Percentiles rank a stretch among this genome's conserved stretches.
phyloP scores from a whole-genome alignment of 345 rosid species.

The Mercurialis annua region DNA sequence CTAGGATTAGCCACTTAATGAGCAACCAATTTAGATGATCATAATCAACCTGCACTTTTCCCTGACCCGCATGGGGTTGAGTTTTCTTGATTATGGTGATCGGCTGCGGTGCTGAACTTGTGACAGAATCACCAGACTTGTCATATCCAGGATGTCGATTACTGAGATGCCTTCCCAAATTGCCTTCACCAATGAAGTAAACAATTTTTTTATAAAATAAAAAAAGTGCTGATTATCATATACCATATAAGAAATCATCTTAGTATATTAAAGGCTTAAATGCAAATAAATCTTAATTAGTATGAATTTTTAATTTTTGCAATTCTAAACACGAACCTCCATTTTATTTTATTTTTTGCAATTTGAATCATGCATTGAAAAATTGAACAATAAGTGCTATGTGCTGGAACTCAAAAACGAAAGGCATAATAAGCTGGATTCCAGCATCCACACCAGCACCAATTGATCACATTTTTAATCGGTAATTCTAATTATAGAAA shows the following conservation, averaged over 20 bases:
- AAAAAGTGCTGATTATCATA: neutral
- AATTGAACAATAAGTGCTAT: no score
- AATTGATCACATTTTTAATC: no score
- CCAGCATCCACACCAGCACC: no score
- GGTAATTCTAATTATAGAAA: no score
- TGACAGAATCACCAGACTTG: conserved; percentile 50
- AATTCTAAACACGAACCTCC: no score
- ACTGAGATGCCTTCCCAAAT: conserved; percentile 84
- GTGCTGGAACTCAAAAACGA: no score
- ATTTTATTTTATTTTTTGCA: no score
- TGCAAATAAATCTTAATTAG: no score
- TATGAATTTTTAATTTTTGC: no score
- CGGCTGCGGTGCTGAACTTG: conserved; percentile 46
- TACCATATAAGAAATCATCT: neutral
- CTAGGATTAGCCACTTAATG: conserved; percentile 77
- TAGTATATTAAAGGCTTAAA: no score
- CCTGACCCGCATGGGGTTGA: conserved; percentile 37
- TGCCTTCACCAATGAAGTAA: conserved; percentile 43
- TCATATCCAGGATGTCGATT: conserved; percentile 96
- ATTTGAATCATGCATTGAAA: no score
- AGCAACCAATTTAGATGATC: conserved; percentile 93
- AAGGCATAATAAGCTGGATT: no score
- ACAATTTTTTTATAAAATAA: conserved; percentile 12
- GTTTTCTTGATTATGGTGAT: conserved; percentile 46
- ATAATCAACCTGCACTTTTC: conserved; percentile 64